These are phyloP conservation scores for Phytophthora pluvialis DNA, from an alignment of 352 stramenopile genomes.

Conservation along the genomic window DNA sequence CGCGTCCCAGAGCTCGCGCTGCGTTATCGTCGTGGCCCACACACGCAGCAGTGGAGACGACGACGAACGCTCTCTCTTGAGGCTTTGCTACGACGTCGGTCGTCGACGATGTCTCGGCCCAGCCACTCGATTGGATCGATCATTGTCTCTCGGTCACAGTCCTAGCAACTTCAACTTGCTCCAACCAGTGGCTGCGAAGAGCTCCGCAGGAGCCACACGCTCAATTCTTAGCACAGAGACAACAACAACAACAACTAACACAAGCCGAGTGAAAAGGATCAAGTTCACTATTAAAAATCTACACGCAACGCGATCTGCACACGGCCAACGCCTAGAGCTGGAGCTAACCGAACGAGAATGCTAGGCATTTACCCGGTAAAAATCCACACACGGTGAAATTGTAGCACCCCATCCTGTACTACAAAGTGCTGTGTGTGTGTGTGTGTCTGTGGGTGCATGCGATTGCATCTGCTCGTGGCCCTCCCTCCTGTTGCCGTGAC, in stretches of 20 bases:
- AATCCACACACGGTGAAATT: not conserved
- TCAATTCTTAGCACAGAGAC: not conserved
- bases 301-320: slow-evolving; percentile 5
- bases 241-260: slow-evolving; percentile 7
- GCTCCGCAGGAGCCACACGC: too few species aligned
- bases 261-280: not conserved
- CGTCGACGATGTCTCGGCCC: not conserved
- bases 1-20: slow-evolving; percentile 24
- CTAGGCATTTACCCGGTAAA: slow-evolving; percentile 1
- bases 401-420: not conserved
- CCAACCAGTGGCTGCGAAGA: slow-evolving; percentile 5
- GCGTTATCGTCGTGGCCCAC: not conserved
- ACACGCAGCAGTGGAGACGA: slow-evolving; percentile 8
- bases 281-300: slow-evolving; percentile 26
- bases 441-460: slow-evolving; percentile 4
- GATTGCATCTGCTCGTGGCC: slow-evolving; percentile 1
- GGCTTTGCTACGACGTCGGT: slow-evolving; percentile 1
- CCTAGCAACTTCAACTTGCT: slow-evolving; percentile 18
- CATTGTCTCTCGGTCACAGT: slow-evolving; percentile 28
- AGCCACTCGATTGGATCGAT: slow-evolving; percentile 3
- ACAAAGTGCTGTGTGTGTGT: not conserved
- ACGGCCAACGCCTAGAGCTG: not conserved
- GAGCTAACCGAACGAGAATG: slow-evolving; percentile 2
- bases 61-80: slow-evolving; percentile 4
- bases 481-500: slow-evolving; percentile 11